phyloP scores from a whole-genome alignment of 371 early-diverging fungal species.

The Mortierella sp. region DNA sequence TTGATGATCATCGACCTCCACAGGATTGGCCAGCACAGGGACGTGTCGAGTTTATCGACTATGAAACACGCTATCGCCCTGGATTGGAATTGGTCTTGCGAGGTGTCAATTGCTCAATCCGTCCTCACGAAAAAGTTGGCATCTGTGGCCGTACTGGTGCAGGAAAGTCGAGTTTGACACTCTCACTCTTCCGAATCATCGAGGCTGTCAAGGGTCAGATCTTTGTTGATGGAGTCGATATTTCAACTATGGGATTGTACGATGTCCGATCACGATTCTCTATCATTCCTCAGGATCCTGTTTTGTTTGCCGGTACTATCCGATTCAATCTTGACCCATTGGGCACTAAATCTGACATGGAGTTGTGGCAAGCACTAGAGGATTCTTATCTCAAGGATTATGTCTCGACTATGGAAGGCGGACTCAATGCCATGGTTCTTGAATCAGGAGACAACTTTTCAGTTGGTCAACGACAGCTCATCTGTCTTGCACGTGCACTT shows the following conservation, averaged over 20 bases:
- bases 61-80: slow-evolving; percentile 79
- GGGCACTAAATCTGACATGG: slow-evolving; percentile 70
- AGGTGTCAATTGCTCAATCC: slow-evolving; percentile 71
- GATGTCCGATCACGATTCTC: slow-evolving; percentile 84
- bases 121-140: slow-evolving; percentile 85
- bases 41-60: slow-evolving; percentile 75
- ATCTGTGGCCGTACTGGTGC: slow-evolving; percentile 93
- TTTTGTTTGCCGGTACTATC: slow-evolving; percentile 81
- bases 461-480: slow-evolving; percentile 82
- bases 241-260: slow-evolving; percentile 78
- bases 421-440: slow-evolving; percentile 75
- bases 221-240: slow-evolving; percentile 81
- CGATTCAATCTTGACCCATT: slow-evolving; percentile 87
- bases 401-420: slow-evolving; percentile 69
- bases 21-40: slow-evolving; percentile 76
- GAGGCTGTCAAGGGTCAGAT: slow-evolving; percentile 84
- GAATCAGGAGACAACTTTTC: slow-evolving; percentile 89
- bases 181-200: slow-evolving; percentile 91
- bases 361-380: slow-evolving; percentile 87
- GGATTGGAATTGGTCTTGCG: slow-evolving; percentile 80
- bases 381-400: slow-evolving; percentile 76
- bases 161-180: slow-evolving; percentile 89
- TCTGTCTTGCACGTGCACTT: slow-evolving; percentile 69
- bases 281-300: slow-evolving; percentile 97
- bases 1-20: slow-evolving; percentile 59